Conservation (phyloP, 208 protist genomes). For the Leishmania mexicana region DNA sequence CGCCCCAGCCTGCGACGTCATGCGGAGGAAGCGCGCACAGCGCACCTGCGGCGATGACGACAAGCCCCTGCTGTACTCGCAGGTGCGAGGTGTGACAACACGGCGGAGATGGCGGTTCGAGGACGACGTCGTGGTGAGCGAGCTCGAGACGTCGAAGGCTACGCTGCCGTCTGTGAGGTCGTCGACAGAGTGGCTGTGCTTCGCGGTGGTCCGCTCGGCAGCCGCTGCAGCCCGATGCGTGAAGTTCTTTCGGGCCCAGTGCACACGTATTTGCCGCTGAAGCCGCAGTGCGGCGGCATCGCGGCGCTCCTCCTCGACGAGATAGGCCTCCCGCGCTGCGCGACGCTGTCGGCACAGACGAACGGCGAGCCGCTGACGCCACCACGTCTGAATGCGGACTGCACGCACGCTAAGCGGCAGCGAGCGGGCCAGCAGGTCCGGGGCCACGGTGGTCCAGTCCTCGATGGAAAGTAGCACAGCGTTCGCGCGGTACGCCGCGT, state of each 20-base stretch:
- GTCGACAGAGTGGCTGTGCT: neutral
- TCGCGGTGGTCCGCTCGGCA: neutral
- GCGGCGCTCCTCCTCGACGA: constrained; percentile 9
- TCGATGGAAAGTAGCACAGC: neutral
- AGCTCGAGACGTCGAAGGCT: neutral
- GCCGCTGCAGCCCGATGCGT: constrained; percentile 5
- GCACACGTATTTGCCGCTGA: constrained; percentile 37
- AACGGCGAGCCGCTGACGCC: constrained; percentile 31
- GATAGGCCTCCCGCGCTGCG: neutral
- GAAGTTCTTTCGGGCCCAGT: constrained; percentile 20
- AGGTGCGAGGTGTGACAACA: neutral
- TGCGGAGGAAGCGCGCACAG: neutral
- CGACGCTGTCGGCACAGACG: constrained; percentile 8
- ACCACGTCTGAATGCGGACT: constrained; percentile 48
- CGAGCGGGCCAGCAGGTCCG: constrained; percentile 20
- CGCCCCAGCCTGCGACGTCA: neutral
- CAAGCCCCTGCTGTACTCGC: neutral
- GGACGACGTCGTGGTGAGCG: neutral
- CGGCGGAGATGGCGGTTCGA: neutral
- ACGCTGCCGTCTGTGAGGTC: neutral
- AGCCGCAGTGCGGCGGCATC: constrained; percentile 36
- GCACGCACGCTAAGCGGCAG: constrained; percentile 39
- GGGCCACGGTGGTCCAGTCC: constrained; percentile 19
- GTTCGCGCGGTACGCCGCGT: constrained; percentile 18
- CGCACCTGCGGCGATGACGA: neutral